Evolutionary conservation across 305 asterid species (phyloP), one percentile per base, ranked within the genome.

Genomic region (Fraxinus angustifolia): DNA sequence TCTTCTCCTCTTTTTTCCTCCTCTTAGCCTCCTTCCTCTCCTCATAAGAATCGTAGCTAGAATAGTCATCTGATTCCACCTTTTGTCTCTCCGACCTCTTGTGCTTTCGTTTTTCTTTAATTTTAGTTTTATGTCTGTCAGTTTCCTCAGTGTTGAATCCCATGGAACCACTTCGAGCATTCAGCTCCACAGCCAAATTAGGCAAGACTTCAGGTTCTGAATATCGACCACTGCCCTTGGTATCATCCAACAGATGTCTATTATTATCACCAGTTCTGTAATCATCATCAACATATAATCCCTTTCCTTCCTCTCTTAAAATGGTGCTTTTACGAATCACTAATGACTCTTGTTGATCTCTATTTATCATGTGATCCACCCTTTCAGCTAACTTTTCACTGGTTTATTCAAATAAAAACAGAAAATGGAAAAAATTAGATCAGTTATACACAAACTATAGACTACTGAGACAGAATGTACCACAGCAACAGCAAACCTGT

Each of bases 1-100:
- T 91, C 82, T 84, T 94, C 86, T 92, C 97, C 86, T 94, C 99
- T 84, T 88, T 96, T 87, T 87, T 93, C 88, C 94, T 90, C 82
- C 87, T 91, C 87, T 91, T 96, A 81, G 92, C 91, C 84, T 91
- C 98, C 91, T 89, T 94, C 87, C 90, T 88, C 76, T 88, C 96
- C 82, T 90, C 98, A 77, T 87, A 87, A 75, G 98, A 96, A 86
- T 94, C 98, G 82, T 82, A 81, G 89, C 98, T 93, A 77, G 93
- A 89, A 85, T 82, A 86, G 82, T 90, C 94, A 82, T 91, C 93
- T 42, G 96, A 91, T 28, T 86, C 90, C 17, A 80, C 84, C 77
- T 86, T 91, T 74, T 83, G 87, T 78, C 87, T 88, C 73, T 82
- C 92, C 8, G 87, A 83, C 80, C 90, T 89, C 88, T 86, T 92